phyloP scores from a whole-genome alignment of 306 rosid genomes.

The Arachis stenosperma region DNA sequence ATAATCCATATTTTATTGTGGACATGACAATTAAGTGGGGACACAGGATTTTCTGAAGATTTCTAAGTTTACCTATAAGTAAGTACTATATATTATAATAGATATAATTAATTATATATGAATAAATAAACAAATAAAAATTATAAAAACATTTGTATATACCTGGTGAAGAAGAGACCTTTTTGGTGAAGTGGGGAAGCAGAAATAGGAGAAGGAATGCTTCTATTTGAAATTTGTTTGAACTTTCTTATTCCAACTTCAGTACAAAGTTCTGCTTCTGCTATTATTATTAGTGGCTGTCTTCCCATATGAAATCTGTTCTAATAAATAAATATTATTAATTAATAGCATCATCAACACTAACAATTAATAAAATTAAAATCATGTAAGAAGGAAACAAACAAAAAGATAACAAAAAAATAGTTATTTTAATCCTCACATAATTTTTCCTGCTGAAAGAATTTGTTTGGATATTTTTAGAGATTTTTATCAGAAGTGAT shows the following conservation, averaged over 20 bases:
- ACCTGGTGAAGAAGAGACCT: slow-evolving; percentile 95
- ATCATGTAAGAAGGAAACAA: not conserved
- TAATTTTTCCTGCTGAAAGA: too few relatives aligned
- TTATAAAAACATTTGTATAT: slow-evolving; percentile 26
- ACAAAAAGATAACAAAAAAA: not conserved
- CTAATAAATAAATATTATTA: slow-evolving; percentile 18
- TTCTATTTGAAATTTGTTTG: slow-evolving; percentile 83
- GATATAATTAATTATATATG: not conserved
- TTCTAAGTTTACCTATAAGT: not conserved
- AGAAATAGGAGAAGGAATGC: slow-evolving; percentile 91
- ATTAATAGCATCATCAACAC: not conserved
- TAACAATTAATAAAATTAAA: slow-evolving; percentile 3
- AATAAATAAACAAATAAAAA: not conserved
- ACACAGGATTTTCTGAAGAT: not conserved
- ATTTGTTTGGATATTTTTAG: too few relatives aligned
- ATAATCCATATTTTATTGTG: too few relatives aligned
- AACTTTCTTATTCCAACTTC: slow-evolving; percentile 90
- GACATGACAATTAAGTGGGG: not conserved
- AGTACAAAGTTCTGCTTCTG: slow-evolving; percentile 89
- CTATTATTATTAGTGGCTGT: slow-evolving; percentile 81
- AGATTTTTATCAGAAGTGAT: too few relatives aligned
- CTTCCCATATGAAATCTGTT: slow-evolving; percentile 95
- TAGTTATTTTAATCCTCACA: too few relatives aligned
- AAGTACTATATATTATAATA: not conserved
- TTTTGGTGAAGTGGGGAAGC: slow-evolving; percentile 94